phyloP scores from a whole-genome alignment of 2,329 filamentous ascomycete genomes.

The Epichloe baconii region DNA sequence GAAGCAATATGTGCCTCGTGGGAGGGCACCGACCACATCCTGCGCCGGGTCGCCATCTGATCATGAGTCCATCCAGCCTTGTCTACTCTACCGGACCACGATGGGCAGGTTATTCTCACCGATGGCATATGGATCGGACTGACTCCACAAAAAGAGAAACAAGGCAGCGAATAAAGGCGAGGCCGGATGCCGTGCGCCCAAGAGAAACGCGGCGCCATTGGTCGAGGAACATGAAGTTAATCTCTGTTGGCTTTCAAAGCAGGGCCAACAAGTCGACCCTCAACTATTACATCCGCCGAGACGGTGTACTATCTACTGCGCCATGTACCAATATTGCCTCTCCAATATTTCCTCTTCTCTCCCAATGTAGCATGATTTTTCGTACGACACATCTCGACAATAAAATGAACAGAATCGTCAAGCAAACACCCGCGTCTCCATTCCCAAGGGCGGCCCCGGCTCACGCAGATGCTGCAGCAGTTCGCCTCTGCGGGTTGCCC shows the following conservation, averaged over 20 bases:
- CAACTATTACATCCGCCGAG: too few relatives aligned
- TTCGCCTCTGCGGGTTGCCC: slow-evolving; percentile 3
- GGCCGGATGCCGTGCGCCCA: background rate
- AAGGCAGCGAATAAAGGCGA: background rate
- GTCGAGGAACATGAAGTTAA: too few relatives aligned
- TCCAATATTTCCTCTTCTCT: background rate
- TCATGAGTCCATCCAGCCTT: too few relatives aligned
- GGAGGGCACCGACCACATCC: too few relatives aligned
- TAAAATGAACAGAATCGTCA: background rate
- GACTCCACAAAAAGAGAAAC: background rate
- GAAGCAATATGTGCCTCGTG: too few relatives aligned
- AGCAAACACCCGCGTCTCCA: background rate
- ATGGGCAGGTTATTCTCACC: too few relatives aligned
- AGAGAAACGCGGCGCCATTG: too few relatives aligned
- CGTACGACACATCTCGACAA: background rate
- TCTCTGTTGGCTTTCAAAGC: too few relatives aligned
- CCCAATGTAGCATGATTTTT: background rate
- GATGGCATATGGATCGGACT: background rate
- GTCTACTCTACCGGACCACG: too few relatives aligned
- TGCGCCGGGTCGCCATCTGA: too few relatives aligned
- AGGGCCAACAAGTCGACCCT: too few relatives aligned
- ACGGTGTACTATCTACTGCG: background rate
- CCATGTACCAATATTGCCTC: too few relatives aligned
- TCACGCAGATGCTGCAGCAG: slow-evolving; percentile 2
- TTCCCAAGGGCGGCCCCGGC: background rate